Base-by-base conservation (phyloP, 352 stramenopile genomes). In the Pythium aphanidermatum region DNA sequence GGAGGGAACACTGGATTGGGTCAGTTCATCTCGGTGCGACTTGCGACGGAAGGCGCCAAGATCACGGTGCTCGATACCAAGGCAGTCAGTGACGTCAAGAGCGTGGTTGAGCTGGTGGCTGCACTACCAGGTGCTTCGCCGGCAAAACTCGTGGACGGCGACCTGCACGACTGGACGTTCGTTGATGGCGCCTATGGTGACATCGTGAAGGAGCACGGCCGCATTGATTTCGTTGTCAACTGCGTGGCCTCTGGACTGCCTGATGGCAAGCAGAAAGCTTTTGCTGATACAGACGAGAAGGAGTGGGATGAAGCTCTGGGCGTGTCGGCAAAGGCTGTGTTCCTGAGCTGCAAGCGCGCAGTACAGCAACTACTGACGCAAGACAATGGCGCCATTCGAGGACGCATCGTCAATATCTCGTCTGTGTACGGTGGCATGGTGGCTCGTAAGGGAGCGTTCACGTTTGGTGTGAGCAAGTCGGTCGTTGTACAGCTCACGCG, bases 191-290 rank as follows among this genome's bases (percentile, higher is more conserved):
- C 70, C 20, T 84, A 74, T 49, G 26, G 54, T 3, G 48, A 45
- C 1, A 54, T 82, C 21, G 65, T 62, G 19, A 70, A 70, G 38
- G 34, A 68, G 28, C 70, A 78, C 45, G 65, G 59, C 38, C 75
- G 75, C 42, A 70, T 85, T 20, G 75, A 85, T 57, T 87, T 87
- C 63, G 70, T 85, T 13, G 70, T 85, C 45, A 85, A 87, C 56
- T 87, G 72, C 39, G 51, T 85, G 10, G 65, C 70, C 0, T 34
- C 58, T 2, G 63, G 60, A 4, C 56, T 55, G 13, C 60, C 51
- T 29, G 63, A 50, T 0, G 57, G 57, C 29, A 74, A 76, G 55
- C 51, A 59, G 5, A 67, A 26, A 8, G 20, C 55, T 29, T 51
- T 84, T 12, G 58, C 67, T 17, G 66, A 84, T 19, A 43, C 70